These are phyloP conservation scores for Endocladia muricata DNA, from an alignment of 31 red algal genomes.

Conservation along the genomic window DNA sequence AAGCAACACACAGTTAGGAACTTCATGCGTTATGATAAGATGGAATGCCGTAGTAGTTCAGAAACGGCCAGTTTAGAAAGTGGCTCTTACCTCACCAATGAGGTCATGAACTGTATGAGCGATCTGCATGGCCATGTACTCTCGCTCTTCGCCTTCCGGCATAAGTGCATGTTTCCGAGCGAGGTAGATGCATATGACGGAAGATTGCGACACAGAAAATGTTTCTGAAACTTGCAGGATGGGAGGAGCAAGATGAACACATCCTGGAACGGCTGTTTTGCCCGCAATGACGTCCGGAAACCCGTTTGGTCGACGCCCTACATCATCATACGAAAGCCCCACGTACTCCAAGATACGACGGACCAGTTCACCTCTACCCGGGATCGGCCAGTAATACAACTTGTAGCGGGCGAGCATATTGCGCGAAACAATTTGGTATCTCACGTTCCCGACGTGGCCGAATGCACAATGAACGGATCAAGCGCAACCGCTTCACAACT, in stretches of 20 bases:
- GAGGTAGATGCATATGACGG: slow-evolving; percentile 11
- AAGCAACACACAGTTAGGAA: no score
- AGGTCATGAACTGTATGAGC: slow-evolving; percentile 8
- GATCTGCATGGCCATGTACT: slow-evolving; percentile 7
- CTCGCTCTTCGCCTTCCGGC: background rate
- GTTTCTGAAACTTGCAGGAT: slow-evolving; percentile 9
- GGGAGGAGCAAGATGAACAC: slow-evolving; percentile 17
- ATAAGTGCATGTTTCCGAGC: slow-evolving; percentile 18
- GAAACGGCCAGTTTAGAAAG: no score
- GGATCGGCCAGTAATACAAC: slow-evolving; percentile 14
- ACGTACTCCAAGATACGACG: background rate
- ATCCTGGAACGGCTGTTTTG: slow-evolving; percentile 3
- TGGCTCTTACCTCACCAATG: background rate
- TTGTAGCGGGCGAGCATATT: no score
- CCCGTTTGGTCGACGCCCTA: background rate
- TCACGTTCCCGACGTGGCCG: no score
- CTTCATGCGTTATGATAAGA: no score
- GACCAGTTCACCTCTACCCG: slow-evolving; percentile 11
- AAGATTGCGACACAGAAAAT: slow-evolving; percentile 4
- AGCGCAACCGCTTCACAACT: no score
- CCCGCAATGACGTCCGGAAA: background rate
- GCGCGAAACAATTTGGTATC: no score
- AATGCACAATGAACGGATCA: no score
- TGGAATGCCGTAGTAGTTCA: no score
- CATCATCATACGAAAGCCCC: slow-evolving; percentile 14